Percentiles rank a stretch among this genome's conserved stretches.
phyloP scores from a whole-genome alignment of 192 early-diverging fungal genomes.

The Rhizophagus sp. region DNA sequence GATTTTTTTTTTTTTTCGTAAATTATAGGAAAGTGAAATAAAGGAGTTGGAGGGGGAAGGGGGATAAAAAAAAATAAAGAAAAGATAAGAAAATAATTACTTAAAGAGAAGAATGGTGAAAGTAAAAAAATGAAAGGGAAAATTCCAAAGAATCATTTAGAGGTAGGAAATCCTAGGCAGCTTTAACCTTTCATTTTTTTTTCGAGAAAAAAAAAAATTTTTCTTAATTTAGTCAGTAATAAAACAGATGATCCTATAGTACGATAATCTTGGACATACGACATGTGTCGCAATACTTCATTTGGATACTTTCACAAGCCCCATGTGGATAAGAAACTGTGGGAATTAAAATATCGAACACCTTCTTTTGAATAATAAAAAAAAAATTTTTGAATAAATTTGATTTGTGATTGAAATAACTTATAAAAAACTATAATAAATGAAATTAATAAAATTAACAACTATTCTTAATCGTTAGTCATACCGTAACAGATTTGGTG shows the following conservation, averaged over 20 bases:
- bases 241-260: background rate
- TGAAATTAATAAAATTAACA: background rate
- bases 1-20: background rate
- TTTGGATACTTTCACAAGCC: background rate
- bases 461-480: background rate
- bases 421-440: background rate
- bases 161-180: background rate
- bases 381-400: too few relatives aligned
- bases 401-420: too few relatives aligned
- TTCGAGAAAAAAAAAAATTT: background rate
- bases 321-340: background rate
- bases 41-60: background rate
- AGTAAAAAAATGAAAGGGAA: background rate
- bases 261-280: constrained; percentile 2
- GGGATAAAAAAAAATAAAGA: too few relatives aligned
- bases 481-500: background rate
- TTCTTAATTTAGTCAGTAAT: background rate
- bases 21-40: background rate
- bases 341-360: background rate
- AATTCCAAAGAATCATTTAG: background rate
- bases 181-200: background rate
- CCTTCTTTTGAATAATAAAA: too few relatives aligned
- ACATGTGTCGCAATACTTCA: background rate
- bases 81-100: background rate
- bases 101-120: background rate